Base-by-base conservation (phyloP, 1,139 yeast species). In the Protomyces arabidopsidicola region DNA sequence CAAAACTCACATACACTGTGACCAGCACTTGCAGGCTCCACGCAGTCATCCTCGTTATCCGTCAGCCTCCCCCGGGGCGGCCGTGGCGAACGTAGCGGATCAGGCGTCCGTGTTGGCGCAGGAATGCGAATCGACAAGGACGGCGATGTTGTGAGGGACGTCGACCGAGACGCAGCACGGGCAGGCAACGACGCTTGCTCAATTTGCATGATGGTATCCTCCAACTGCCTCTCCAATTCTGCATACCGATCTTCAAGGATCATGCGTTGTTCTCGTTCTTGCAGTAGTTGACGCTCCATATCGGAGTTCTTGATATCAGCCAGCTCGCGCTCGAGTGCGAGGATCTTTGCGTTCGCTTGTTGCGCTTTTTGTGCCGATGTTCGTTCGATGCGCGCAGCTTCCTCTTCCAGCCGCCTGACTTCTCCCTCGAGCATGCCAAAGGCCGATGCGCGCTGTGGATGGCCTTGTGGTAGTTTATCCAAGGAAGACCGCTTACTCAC, bases 361-460 rank as follows among this genome's bases (percentile, higher is more conserved):
- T 16, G 36, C 34, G 22, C 53, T 20, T 20, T 57, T 50, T 48
- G 42, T 55, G 34, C 45, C 24, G 34, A 24, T 24, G 16, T 35
- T 20, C 34, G 55, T 38, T 27, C 36, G 38, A 53, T 14, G 4
- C 14, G 16, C 4, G 53, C 63, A n/a, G 18, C 54, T 36, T 63
- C 61, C 34, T 52, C 45, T 16, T 45, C 34, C 34, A 63, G 36
- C 16, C 31, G 59, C 36, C 39, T 54, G 16, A 63, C 39, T 22
- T 63, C 65, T 36, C 48, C 57, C 53, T 63, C 60, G 18, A 57
- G 54, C 27, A 57, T 51, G 8, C 53, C 55, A 12, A 63, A 36
- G 22, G 65, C 53, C 35, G 53, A 57, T n/a, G 39, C n/a, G 8
- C 56, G 60, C 35, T 63, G 63, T 1, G 63, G 65, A 36, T 63